Conservation (phyloP, 2,329 filamentous ascomycete species). For the Trichocomaceae sp. region DNA sequence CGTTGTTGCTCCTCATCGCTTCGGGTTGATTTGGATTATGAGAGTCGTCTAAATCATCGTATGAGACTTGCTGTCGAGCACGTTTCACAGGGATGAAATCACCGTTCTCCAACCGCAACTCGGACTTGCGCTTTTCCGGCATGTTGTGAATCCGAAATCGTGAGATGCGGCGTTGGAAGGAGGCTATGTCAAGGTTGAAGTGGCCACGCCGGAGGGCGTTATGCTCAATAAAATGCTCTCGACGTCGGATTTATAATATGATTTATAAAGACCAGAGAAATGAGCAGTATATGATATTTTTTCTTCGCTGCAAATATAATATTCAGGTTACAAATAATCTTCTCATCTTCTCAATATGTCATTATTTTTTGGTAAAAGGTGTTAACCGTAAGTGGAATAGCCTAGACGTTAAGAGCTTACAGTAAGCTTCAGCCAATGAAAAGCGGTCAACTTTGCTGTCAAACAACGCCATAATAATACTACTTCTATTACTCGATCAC, state of each 20-base stretch:
- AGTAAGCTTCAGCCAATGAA: slow-evolving; percentile 1
- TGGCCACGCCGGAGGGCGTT: neutral
- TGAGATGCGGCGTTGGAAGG: neutral
- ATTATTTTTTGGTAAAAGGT: neutral
- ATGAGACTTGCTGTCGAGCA: slow-evolving; percentile 21
- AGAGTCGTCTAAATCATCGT: slow-evolving; percentile 9
- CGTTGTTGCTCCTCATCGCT: neutral
- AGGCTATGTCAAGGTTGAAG: slow-evolving; percentile 10
- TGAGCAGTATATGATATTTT: neutral
- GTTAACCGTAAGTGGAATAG: slow-evolving; percentile 7
- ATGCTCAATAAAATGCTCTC: neutral
- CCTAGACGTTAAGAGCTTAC: neutral
- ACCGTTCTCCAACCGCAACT: slow-evolving; percentile 15
- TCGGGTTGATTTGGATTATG: neutral
- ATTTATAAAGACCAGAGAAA: neutral
- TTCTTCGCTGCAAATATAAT: neutral
- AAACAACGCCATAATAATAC: neutral
- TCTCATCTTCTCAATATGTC: neutral
- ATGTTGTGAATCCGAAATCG: slow-evolving; percentile 15
- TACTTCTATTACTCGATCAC: neutral
- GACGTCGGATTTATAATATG: neutral
- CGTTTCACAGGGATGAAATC: slow-evolving; percentile 25
- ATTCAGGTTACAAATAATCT: neutral
- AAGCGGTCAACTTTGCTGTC: too few species aligned
- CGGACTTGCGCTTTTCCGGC: slow-evolving; percentile 30